Conservation (phyloP, 805 yeast genomes). For the Pichia paraexigua region DNA sequence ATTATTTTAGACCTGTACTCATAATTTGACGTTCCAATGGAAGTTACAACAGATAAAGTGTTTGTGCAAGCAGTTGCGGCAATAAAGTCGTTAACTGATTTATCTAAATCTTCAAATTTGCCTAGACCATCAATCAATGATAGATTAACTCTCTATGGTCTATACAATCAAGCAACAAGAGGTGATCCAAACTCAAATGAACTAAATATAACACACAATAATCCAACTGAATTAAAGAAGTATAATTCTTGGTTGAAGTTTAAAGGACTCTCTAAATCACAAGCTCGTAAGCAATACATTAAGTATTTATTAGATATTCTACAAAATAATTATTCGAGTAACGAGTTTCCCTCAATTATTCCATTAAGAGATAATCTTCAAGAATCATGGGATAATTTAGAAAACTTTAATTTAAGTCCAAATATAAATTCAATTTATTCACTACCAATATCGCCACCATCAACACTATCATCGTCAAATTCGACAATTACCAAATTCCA, state of each 20-base stretch:
- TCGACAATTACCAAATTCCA: background rate
- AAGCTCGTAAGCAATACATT: slow-evolving; percentile 69
- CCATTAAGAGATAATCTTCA: slow-evolving; percentile 46
- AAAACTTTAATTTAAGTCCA: background rate
- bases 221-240: slow-evolving; percentile 59
- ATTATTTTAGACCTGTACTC: background rate
- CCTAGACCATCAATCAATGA: slow-evolving; percentile 73
- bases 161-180: slow-evolving; percentile 85
- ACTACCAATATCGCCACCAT: background rate
- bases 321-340: slow-evolving; percentile 48
- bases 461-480: background rate
- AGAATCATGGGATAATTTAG: slow-evolving; percentile 59
- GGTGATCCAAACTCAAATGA: slow-evolving; percentile 69
- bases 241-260: slow-evolving; percentile 84
- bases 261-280: slow-evolving; percentile 57
- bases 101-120: slow-evolving; percentile 51
- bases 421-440: background rate
- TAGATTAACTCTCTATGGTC: slow-evolving; percentile 64
- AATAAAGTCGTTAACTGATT: slow-evolving; percentile 60
- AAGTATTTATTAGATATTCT: slow-evolving; percentile 63
- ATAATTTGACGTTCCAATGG: background rate
- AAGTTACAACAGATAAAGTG: slow-evolving; percentile 33
- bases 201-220: slow-evolving; percentile 54
- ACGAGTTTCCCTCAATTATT: slow-evolving; percentile 58
- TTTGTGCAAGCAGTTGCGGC: slow-evolving; percentile 79